phyloP scores from a whole-genome alignment of 2,329 filamentous ascomycete species.

The Ceratocystis variospora region DNA sequence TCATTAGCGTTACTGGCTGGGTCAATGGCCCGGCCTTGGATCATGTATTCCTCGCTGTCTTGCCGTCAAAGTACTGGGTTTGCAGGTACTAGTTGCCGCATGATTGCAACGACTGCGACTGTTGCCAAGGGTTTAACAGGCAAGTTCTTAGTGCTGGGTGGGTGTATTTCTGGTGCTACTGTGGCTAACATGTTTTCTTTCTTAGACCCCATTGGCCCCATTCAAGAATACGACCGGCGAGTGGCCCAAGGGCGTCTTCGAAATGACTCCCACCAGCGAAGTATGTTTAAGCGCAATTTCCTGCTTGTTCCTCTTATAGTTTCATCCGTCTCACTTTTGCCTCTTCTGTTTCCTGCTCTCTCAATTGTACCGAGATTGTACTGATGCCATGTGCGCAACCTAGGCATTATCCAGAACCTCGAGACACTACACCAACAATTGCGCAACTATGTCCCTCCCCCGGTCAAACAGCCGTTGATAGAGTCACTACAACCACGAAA shows the following conservation, averaged over 20 bases:
- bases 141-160: background rate
- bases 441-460: constrained; percentile 54
- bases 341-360: background rate
- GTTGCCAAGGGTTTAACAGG: background rate
- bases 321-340: no score
- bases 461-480: constrained; percentile 62
- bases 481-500: constrained; percentile 48
- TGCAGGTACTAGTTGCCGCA: background rate
- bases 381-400: constrained; percentile 16
- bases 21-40: background rate
- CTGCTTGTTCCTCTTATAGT: background rate
- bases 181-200: background rate
- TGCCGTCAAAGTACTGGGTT: background rate
- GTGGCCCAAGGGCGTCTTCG: constrained; percentile 60
- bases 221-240: constrained; percentile 76
- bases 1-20: background rate
- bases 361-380: background rate
- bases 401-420: constrained; percentile 75
- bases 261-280: constrained; percentile 84
- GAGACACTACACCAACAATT: constrained; percentile 83
- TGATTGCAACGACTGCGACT: background rate
- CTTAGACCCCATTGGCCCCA: constrained; percentile 43
- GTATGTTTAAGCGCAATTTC: constrained; percentile 32
- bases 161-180: background rate
- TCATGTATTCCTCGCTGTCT: background rate